Evolutionary conservation across 2,329 filamentous ascomycete species (phyloP).

Genomic region (Aspergillus sp.): DNA sequence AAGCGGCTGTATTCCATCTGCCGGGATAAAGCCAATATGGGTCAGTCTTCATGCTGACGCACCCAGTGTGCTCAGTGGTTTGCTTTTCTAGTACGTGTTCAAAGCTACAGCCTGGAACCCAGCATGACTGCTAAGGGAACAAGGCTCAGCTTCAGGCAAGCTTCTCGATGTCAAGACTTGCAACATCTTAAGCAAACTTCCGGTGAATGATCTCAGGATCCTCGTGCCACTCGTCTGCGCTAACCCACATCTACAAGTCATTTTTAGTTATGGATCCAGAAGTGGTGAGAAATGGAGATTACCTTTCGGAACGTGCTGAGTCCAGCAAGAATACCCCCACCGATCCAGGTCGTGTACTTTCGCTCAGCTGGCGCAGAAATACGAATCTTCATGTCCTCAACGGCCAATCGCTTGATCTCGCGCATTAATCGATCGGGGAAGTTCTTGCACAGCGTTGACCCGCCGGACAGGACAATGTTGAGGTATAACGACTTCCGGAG

Average conservation of each 20-base stretch:
- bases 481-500: slow-evolving; percentile 89
- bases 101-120: not conserved
- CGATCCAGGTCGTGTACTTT: slow-evolving; percentile 99
- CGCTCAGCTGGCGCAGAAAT: slow-evolving; percentile 97
- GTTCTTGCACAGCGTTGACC: slow-evolving; percentile 92
- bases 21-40: slow-evolving; percentile 1
- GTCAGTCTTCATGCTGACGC: not conserved
- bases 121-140: not conserved
- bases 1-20: slow-evolving; percentile 7
- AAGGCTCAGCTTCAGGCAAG: not conserved
- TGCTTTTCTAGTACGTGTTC: not conserved
- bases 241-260: slow-evolving; percentile 93
- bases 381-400: slow-evolving; percentile 99
- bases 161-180: not conserved
- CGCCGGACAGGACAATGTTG: slow-evolving; percentile 96
- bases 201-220: slow-evolving; percentile 98
- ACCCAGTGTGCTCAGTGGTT: not conserved
- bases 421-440: slow-evolving; percentile 90
- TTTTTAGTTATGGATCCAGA: not conserved
- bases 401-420: slow-evolving; percentile 88
- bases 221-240: slow-evolving; percentile 99
- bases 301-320: slow-evolving; percentile 99
- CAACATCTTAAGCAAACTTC: slow-evolving; percentile 73
- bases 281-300: slow-evolving; percentile 31
- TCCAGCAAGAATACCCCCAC: slow-evolving; percentile 93